phyloP scores from a whole-genome alignment of 108 stramenopile species.

The Nitzschia palea region DNA sequence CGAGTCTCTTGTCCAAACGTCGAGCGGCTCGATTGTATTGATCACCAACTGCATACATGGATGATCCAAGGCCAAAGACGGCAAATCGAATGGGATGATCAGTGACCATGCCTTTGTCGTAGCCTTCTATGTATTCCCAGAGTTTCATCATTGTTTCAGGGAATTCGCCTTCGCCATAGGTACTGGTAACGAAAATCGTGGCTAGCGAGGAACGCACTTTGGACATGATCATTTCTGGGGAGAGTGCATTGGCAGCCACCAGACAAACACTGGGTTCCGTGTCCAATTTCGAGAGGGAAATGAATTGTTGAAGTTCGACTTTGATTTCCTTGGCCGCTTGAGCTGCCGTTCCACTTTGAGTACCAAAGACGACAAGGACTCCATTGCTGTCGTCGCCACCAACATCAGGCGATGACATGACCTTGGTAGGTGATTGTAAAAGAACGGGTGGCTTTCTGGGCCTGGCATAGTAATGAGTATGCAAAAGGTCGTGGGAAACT shows the following conservation, averaged over 20 bases:
- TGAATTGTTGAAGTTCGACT: constrained; percentile 11
- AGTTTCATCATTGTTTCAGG: constrained; percentile 2
- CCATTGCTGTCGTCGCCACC: neutral
- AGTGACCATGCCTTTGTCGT: neutral
- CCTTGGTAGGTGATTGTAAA: neutral
- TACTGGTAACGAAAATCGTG: constrained; percentile 11
- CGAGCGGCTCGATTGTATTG: constrained; percentile 69
- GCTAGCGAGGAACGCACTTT: neutral
- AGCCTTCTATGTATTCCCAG: constrained; percentile 9
- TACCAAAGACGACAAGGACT: constrained; percentile 1
- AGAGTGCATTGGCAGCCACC: constrained; percentile 11
- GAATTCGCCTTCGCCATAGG: constrained; percentile 17
- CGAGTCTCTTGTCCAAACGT: constrained; percentile 44
- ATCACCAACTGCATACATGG: constrained; percentile 46
- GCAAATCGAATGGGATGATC: constrained; percentile 15
- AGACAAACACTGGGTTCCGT: neutral
- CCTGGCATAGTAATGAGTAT: constrained; percentile 32
- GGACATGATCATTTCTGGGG: neutral
- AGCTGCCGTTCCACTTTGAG: constrained; percentile 12
- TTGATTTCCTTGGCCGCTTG: constrained; percentile 18
- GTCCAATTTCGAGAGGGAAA: constrained; percentile 1
- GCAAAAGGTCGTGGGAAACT: constrained; percentile 38
- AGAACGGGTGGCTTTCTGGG: constrained; percentile 28
- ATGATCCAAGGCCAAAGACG: constrained; percentile 73
- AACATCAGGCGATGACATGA: neutral